phyloP scores from a whole-genome alignment of 768 basidiomycete genomes.

The Mycena vulgaris region DNA sequence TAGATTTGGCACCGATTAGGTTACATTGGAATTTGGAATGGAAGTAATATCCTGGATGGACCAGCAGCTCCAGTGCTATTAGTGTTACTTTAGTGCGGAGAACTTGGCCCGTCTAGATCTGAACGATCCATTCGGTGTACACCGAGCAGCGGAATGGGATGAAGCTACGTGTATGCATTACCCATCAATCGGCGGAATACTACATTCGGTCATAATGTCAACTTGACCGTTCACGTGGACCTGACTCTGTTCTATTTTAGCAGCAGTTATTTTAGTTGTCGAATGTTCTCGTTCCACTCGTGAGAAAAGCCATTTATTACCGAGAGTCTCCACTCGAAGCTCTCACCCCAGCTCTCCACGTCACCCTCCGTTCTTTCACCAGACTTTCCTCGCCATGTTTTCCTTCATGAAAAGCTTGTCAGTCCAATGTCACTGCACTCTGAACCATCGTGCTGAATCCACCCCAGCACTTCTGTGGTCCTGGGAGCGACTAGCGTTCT shows the following conservation, averaged over 20 bases:
- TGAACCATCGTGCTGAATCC: not conserved
- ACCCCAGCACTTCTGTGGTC: not conserved
- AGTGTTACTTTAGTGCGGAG: no score
- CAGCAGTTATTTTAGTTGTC: not conserved
- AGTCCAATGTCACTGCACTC: not conserved
- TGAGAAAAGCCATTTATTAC: not conserved
- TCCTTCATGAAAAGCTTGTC: slow-evolving; percentile 12
- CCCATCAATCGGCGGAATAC: no score
- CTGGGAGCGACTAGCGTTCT: not conserved
- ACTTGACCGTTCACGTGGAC: not conserved
- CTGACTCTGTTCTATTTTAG: not conserved
- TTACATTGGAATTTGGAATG: no score
- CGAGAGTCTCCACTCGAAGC: not conserved
- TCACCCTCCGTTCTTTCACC: slow-evolving; percentile 1
- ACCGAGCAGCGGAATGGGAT: no score
- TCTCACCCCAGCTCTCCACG: not conserved
- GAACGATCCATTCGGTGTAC: no score
- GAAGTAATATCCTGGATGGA: no score
- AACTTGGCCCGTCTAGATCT: no score
- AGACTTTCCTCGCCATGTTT: not conserved
- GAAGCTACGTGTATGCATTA: no score
- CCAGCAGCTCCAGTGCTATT: no score
- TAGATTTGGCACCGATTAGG: no score
- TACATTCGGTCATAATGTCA: no score
- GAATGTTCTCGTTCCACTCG: not conserved